phyloP scores from a whole-genome alignment of 768 basidiomycete species.

The Thelephora aurantiotincta region DNA sequence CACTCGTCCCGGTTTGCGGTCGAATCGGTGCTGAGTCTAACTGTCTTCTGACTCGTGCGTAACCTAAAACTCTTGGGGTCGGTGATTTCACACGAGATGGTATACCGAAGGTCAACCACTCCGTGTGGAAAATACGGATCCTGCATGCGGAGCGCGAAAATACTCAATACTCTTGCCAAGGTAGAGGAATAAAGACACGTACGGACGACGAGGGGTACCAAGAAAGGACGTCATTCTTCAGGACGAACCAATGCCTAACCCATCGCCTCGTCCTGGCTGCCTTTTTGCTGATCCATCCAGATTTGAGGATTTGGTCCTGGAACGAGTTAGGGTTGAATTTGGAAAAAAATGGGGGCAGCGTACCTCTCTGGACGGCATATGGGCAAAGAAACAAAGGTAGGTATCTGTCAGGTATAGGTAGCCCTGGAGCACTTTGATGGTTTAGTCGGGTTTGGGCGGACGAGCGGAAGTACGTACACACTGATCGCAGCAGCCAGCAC shows the following conservation, averaged over 20 bases:
- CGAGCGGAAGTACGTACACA: conserved; percentile 42
- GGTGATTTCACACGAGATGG: conserved; percentile 71
- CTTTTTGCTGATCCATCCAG: conserved; percentile 80
- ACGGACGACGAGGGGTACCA: conserved; percentile 96
- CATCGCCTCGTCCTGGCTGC: conserved; percentile 81
- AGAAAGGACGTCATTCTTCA: conserved; percentile 90
- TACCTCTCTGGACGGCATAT: conserved; percentile 85
- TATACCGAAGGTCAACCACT: conserved; percentile 90
- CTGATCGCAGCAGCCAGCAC: conserved; percentile 84
- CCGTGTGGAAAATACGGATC: conserved; percentile 98
- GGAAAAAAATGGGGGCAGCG: conserved; percentile 4
- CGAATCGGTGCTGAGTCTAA: conserved; percentile 65
- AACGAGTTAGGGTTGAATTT: conserved; percentile 4
- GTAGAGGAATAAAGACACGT: conserved; percentile 13
- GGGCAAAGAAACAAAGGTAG: conserved; percentile 93
- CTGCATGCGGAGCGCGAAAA: conserved; percentile 22
- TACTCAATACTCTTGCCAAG: conserved; percentile 1
- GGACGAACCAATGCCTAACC: conserved; percentile 92
- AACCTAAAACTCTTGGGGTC: conserved; percentile 73
- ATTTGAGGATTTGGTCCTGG: conserved; percentile 87
- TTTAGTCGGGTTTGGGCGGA: background rate
- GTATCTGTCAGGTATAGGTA: conserved; percentile 94
- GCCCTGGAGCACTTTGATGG: conserved; percentile 69
- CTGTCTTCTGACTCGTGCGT: conserved; percentile 66
- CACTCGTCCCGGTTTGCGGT: conserved; percentile 81